These are phyloP conservation scores for Plasmodium chabaudi DNA, from an alignment of 169 alveolate species.

Conservation along the genomic window DNA sequence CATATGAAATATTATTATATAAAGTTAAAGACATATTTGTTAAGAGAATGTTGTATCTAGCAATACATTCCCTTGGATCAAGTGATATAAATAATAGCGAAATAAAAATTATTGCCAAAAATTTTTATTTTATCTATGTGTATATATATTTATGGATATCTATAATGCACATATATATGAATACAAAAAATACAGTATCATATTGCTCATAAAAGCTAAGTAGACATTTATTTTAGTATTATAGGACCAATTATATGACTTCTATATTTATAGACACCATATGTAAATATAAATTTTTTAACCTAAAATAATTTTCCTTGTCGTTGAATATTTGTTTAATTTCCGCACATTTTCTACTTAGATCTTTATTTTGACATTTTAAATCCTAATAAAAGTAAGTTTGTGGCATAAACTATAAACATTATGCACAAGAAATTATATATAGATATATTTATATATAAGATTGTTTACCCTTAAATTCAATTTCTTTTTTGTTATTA, in stretches of 20 bases:
- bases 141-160: neutral
- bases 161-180: neutral
- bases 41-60: neutral
- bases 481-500: slow-evolving; percentile 63
- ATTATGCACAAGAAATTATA: neutral
- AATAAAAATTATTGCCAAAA: neutral
- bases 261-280: neutral
- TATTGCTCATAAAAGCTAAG: neutral
- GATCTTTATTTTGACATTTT: slow-evolving; percentile 59
- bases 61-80: neutral
- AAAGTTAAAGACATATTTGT: neutral
- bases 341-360: slow-evolving; percentile 58
- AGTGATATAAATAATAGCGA: no score
- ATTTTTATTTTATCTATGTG: neutral
- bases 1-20: neutral
- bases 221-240: neutral
- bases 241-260: neutral
- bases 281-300: neutral
- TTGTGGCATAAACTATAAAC: neutral
- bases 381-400: slow-evolving; percentile 20
- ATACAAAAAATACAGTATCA: neutral
- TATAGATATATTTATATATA: neutral
- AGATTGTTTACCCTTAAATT: slow-evolving; percentile 35
- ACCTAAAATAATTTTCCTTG: slow-evolving; percentile 61
- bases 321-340: slow-evolving; percentile 41